Conservation (phyloP, 1,139 yeast species). For the Blastobotrys apis region DNA sequence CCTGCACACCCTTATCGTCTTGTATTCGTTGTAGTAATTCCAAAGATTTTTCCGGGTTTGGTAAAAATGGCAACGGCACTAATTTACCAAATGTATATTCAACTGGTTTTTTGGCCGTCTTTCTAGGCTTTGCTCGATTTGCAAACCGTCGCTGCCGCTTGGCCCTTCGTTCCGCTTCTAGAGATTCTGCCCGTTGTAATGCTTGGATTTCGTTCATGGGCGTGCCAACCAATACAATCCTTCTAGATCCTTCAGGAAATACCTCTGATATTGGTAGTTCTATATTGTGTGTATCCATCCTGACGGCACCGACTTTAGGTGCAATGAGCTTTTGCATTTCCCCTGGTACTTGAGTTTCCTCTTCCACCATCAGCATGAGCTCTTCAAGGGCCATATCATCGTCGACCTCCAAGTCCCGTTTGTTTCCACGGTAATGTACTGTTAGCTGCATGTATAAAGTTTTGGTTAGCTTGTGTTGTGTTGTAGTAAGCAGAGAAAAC, state of each 20-base stretch:
- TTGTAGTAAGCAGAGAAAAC: not conserved
- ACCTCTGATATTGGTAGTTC: slow-evolving; percentile 19
- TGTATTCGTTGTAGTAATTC: slow-evolving; percentile 32
- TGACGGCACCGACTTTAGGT: slow-evolving; percentile 29
- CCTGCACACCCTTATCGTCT: slow-evolving; percentile 36
- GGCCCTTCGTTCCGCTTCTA: slow-evolving; percentile 17
- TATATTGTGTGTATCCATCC: slow-evolving; percentile 14
- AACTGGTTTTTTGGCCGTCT: slow-evolving; percentile 4
- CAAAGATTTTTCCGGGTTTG: slow-evolving; percentile 32
- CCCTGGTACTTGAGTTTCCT: slow-evolving; percentile 28
- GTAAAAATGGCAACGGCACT: slow-evolving; percentile 34
- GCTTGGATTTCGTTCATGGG: slow-evolving; percentile 25
- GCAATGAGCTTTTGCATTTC: slow-evolving; percentile 32
- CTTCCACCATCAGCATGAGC: slow-evolving; percentile 27
- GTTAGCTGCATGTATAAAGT: slow-evolving; percentile 16
- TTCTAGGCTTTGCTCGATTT: slow-evolving; percentile 7
- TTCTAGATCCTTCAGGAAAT: slow-evolving; percentile 24
- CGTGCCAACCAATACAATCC: slow-evolving; percentile 32
- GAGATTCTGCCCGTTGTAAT: slow-evolving; percentile 28
- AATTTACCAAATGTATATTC: slow-evolving; percentile 36
- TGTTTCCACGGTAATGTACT: slow-evolving; percentile 22
- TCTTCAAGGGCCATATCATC: slow-evolving; percentile 21
- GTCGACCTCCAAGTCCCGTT: slow-evolving; percentile 20
- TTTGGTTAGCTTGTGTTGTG: not conserved
- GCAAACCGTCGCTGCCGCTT: slow-evolving; percentile 16